A percentile compares a stretch with the other conserved stretches of the same genome.
These are phyloP conservation scores for Clonostachys chloroleuca DNA, from an alignment of 2,329 filamentous ascomycete species.

Conservation along the genomic window DNA sequence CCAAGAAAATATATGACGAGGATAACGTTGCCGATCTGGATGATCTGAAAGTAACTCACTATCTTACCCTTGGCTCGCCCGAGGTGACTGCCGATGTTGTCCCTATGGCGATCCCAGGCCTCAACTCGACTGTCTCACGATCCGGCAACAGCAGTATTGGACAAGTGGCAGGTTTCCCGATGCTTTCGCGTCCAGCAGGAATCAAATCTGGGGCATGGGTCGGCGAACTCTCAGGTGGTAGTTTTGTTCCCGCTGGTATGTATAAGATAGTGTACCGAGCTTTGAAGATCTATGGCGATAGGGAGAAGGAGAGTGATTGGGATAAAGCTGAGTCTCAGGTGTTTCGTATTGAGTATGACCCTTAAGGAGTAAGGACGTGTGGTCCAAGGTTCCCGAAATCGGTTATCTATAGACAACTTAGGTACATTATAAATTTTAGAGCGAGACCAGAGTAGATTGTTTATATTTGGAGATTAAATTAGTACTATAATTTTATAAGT, in stretches of 20 bases:
- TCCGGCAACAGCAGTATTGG: slow-evolving; percentile 37
- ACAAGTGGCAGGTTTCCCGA: slow-evolving; percentile 34
- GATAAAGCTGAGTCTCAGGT: slow-evolving; percentile 32
- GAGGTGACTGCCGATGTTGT: not conserved
- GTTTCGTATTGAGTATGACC: slow-evolving; percentile 41
- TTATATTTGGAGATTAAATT: too few relatives aligned
- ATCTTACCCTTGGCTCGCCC: not conserved
- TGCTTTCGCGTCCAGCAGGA: slow-evolving; percentile 19
- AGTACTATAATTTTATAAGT: too few relatives aligned
- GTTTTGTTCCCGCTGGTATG: slow-evolving; percentile 38
- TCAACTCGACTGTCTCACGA: too few relatives aligned
- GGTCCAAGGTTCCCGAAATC: too few relatives aligned
- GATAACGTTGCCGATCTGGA: too few relatives aligned
- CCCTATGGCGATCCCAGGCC: too few relatives aligned
- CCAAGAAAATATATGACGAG: too few relatives aligned
- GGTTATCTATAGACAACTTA: too few relatives aligned
- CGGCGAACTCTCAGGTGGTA: slow-evolving; percentile 39
- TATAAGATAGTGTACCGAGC: slow-evolving; percentile 46
- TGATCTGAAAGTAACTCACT: too few relatives aligned
- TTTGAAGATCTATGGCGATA: slow-evolving; percentile 46
- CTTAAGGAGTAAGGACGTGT: too few relatives aligned
- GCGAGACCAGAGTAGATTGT: too few relatives aligned
- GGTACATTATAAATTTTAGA: too few relatives aligned
- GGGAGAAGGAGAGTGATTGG: slow-evolving; percentile 35
- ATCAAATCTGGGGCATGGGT: slow-evolving; percentile 28